A percentile compares a stretch with the other conserved stretches of the same genome.
These are phyloP conservation scores for Sporothrix brunneoviolacea DNA, from an alignment of 2,329 filamentous ascomycete species.

Conservation along the genomic window DNA sequence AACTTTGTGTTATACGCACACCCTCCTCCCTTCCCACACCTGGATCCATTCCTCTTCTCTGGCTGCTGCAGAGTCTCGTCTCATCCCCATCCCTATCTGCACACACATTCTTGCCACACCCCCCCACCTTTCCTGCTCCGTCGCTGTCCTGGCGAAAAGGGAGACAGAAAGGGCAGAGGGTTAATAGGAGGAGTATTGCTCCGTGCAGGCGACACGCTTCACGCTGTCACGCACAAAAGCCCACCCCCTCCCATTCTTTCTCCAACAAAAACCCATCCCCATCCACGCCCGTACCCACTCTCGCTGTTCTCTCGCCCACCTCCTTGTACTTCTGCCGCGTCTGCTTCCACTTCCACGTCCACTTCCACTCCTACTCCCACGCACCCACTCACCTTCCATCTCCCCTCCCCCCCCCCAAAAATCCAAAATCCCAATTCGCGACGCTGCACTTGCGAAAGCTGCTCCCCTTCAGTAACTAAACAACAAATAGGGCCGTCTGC, in stretches of 20 bases:
- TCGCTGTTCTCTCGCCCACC: background rate
- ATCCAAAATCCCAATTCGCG: constrained; percentile 10
- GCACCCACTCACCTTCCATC: constrained; percentile 4
- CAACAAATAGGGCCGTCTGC: background rate
- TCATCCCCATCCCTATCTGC: constrained; percentile 3
- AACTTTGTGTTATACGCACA: too few relatives aligned
- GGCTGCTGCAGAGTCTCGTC: constrained; percentile 8
- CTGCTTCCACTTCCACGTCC: too few relatives aligned
- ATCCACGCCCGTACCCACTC: constrained; percentile 8
- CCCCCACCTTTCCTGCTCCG: background rate
- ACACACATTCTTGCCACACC: background rate
- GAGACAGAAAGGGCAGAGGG: too few relatives aligned
- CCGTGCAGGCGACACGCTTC: background rate
- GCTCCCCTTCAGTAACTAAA: constrained; percentile 1
- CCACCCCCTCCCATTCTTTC: constrained; percentile 2
- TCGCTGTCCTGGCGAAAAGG: too few relatives aligned
- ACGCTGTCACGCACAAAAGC: background rate
- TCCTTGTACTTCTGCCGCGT: constrained; percentile 1
- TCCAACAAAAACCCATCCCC: constrained; percentile 3
- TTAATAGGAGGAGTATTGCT: too few relatives aligned
- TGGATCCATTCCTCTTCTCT: background rate
- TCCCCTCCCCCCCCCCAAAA: constrained; percentile 5
- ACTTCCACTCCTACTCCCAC: constrained; percentile 9
- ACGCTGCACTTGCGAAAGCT: constrained; percentile 1
- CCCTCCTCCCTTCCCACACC: background rate